Evolutionary conservation across 805 yeast species (phyloP), one percentile per base, ranked within the genome.

Genomic region (Metschnikowia picachoensis): DNA sequence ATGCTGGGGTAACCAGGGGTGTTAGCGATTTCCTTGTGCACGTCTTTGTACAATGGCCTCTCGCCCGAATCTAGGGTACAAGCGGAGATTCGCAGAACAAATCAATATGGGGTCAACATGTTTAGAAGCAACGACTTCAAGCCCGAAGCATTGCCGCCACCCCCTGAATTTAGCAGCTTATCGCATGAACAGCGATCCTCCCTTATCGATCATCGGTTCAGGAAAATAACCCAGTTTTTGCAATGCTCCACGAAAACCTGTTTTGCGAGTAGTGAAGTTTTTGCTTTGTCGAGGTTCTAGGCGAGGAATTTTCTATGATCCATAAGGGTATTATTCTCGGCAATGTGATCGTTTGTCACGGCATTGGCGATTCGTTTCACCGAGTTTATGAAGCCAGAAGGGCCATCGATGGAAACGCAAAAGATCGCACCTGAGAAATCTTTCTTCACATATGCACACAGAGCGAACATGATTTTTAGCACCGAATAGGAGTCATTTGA

Each of bases 101-200:
- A 82, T 56, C 76, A 72, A 41, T 82, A 78, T 54, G 85, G 84
- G 13, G 82, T 86, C 85, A 82, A 82, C 57, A 65, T 80, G 77
- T 67, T 76, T n/a, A 86, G 86, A 1, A 72, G 72, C 28, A 76
- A 74, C 54, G 82, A 78, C 55, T 50, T 79, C 15, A 48, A 49
- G 27, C 57, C 63, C 4, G 70, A 67, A 28, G 51, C 46, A 11
- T 52, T 72, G 33, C 77, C 76, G 16, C 44, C 59, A 72, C 76
- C 1, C 72, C 75, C 1, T 7, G 61, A 58, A 3, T 48, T 63
- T 39, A n/a, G 20, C 13, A 43, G 14, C 4, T 20, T 48, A 12
- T 16, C 48, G 6, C 35, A 25, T 10, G 43, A 41, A 29, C 28
- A 39, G 8, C 42, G 49, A 12, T 44, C 51, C 15, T 34, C 50